Base-by-base conservation (phyloP, 2,329 filamentous ascomycete genomes). In the Parascedosporium putredinis region DNA sequence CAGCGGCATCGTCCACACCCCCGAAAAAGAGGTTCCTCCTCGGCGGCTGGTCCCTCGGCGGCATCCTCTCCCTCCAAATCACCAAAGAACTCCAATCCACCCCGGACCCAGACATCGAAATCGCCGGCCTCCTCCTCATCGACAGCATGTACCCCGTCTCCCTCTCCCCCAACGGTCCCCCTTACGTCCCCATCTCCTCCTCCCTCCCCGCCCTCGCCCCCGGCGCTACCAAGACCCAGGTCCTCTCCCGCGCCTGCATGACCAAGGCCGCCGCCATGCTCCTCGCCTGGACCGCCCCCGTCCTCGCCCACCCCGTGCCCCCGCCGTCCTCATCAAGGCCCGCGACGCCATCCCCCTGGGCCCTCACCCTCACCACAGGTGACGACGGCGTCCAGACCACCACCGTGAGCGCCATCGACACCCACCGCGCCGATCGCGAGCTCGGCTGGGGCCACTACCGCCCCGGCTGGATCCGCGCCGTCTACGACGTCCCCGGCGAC, bases 11-110 rank as follows among this genome's bases (percentile, higher is more conserved):
- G n/a, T n/a, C n/a, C n/a, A n/a, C n/a, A n/a, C n/a, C n/a, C n/a
- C n/a, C n/a, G n/a, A 33, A 16, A 25, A 47, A 47, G 27, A 33
- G 14, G 47, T 64, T 80, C 36, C 57, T 79, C 4, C 59, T 80
- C 7, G 75, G 76, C 2, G 76, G 76, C 3, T 79, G 76, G 76
- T 77, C 74, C 3, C 57, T 79, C 3, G 76, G 76, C 10, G 76
- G 76, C 0, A 57, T 74, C 40, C 56, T 78, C 14, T 69, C 73
- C 5, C 63, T 79, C 10, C 72, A 79, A 56, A 65, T 78, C 46
- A 68, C 75, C 5, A 61, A 66, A 47, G 60, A 70, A 53, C 60
- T 78, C 12, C 50, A 54, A 1, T 52, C 55, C 10, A 48, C 51
- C 3, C n/a, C n/a, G n/a, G n/a, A n/a, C n/a, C n/a, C n/a, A n/a